Percentiles rank a stretch among this genome's conserved stretches.
phyloP scores from a whole-genome alignment of 345 rosid species.

The Dimocarpus longan region DNA sequence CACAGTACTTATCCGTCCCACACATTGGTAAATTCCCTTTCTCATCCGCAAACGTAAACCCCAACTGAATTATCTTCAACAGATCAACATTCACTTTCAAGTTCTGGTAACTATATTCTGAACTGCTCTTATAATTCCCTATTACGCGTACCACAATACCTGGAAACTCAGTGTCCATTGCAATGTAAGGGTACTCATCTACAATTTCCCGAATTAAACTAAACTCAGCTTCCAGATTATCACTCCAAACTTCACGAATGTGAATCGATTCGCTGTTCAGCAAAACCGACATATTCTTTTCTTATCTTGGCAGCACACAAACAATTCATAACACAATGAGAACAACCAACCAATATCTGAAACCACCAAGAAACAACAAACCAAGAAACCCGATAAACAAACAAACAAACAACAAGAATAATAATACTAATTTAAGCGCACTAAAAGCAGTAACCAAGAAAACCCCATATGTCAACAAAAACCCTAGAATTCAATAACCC shows the following conservation, averaged over 20 bases:
- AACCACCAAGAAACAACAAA: background rate
- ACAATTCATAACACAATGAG: slow-evolving; percentile 10
- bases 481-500: background rate
- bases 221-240: slow-evolving; percentile 61
- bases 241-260: slow-evolving; percentile 75
- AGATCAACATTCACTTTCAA: slow-evolving; percentile 66
- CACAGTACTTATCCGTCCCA: slow-evolving; percentile 59
- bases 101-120: slow-evolving; percentile 57
- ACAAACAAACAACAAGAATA: background rate
- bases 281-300: slow-evolving; percentile 51
- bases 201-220: slow-evolving; percentile 50
- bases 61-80: slow-evolving; percentile 77
- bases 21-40: slow-evolving; percentile 67
- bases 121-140: slow-evolving; percentile 50
- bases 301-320: background rate
- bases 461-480: background rate
- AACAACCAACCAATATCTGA: slow-evolving; percentile 14
- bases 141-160: slow-evolving; percentile 62
- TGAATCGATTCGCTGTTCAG: slow-evolving; percentile 51
- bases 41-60: slow-evolving; percentile 69
- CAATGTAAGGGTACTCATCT: slow-evolving; percentile 61
- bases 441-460: background rate
- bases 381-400: slow-evolving; percentile 8
- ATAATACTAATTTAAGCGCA: background rate
- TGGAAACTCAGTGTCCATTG: slow-evolving; percentile 87